Evolutionary conservation across 2,329 filamentous ascomycete species (phyloP), one percentile per base, ranked within the genome.

Genomic region (Pseudogymnoascus sp.): DNA sequence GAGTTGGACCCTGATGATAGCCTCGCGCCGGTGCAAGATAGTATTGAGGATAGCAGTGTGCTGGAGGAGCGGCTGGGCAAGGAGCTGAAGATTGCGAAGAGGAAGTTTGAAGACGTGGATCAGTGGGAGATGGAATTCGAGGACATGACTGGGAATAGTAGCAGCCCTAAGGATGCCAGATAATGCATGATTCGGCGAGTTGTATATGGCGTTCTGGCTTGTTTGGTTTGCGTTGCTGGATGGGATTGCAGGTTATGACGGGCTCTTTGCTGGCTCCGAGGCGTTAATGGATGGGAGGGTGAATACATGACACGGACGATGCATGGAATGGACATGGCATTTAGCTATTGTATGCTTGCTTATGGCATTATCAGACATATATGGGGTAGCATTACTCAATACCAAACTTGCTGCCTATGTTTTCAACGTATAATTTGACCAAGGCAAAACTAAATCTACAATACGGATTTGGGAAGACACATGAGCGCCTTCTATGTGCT

Each of bases 101-200:
- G 76, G 69, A 88, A 88, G 72, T 89, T 89, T 67, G 78, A 81
- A 70, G 85, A 88, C 72, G 86, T 89, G 39, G 86, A 89, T 70
- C 76, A 79, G 72, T 89, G 85, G 84, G 78, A 86, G 73, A 73
- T 89, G 63, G 83, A 84, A 58, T 89, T 82, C 71, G 86, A 89
- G 74, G 83, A 85, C 66, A 78, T 84, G 57, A 79, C 78, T 20
- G 78, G 81, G 70, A 78, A 77, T 63, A 81, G 79, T 62, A 67
- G 64, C 35, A 84, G 82, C 18, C 81, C 81, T 1, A 72, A 73
- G 37, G 76, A 78, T 65, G 81, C 77, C 41, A 75, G 81, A 62
- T 84, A 66, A 74, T 18, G 30, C 11, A 58, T 11, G 12, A 7
- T 11, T 5, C 3, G 11, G 9, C 1, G 18, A 11, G 57, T 12